Conservation (phyloP, 2,329 filamentous ascomycete species). For the Dothiorella sarmentorum region DNA sequence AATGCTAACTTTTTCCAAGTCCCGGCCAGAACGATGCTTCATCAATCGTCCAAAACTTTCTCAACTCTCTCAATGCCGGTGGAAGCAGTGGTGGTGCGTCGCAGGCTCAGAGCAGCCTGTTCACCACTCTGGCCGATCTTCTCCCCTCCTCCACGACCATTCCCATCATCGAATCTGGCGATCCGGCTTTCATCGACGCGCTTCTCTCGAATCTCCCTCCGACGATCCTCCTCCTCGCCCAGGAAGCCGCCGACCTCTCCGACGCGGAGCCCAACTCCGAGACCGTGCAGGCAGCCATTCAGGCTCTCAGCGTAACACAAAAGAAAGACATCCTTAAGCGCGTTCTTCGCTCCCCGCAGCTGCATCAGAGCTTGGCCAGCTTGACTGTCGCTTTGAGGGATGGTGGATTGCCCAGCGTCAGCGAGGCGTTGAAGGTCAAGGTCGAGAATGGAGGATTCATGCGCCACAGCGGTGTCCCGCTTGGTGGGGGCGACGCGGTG, state of each 20-base stretch:
- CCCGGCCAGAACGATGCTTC: constrained; percentile 58
- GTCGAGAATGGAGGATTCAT: constrained; percentile 84
- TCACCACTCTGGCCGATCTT: constrained; percentile 82
- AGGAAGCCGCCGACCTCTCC: constrained; percentile 60
- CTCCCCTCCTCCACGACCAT: constrained; percentile 75
- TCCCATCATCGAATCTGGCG: constrained; percentile 67
- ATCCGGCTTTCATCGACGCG: constrained; percentile 63
- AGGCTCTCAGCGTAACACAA: constrained; percentile 67
- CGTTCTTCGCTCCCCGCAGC: constrained; percentile 85
- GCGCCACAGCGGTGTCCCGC: constrained; percentile 71
- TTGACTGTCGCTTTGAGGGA: constrained; percentile 85
- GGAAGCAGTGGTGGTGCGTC: constrained; percentile 41
- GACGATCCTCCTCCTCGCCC: constrained; percentile 70
- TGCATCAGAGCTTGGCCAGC: constrained; percentile 79
- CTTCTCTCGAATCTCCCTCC: constrained; percentile 78
- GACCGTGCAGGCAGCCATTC: constrained; percentile 67
- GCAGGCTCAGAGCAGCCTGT: constrained; percentile 53
- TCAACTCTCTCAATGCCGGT: constrained; percentile 71
- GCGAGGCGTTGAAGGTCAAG: constrained; percentile 76
- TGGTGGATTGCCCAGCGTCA: constrained; percentile 84
- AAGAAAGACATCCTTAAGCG: constrained; percentile 78
- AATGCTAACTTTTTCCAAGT: constrained; percentile 9
- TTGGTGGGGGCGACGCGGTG: constrained; percentile 84
- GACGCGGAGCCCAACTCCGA: constrained; percentile 66
- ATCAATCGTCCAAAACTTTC: constrained; percentile 79